Base-by-base conservation (phyloP, 805 yeast species). In the Candida maesae region DNA sequence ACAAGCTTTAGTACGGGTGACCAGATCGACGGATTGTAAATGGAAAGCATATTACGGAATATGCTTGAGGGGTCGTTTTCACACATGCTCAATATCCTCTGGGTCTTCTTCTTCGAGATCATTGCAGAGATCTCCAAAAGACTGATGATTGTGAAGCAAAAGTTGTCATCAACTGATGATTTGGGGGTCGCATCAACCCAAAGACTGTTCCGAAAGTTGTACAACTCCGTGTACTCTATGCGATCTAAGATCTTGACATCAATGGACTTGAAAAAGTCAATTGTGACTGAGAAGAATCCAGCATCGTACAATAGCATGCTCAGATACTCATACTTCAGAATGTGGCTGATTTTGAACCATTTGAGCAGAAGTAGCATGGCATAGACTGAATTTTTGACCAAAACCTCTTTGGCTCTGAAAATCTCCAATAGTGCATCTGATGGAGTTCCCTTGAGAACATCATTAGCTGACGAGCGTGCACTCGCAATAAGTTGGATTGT, bases 331-430 rank as follows among this genome's bases (percentile, higher is more conserved):
- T 73, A 81, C 59, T 91, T 90, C 47, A 90, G 59, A 2, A 88
- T 66, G 58, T 93, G 96, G 33, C 78, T 82, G 9, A 73, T 59
- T 56, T 84, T 85, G 58, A 86, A 82, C 96, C 97, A 90, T 52
- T 73, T 74, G 25, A 82, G 57, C 16, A 93, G 56, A 16, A 76
- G 51, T 10, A 65, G 51, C 1, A 87, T 41, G 2, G 79, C 71
- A 2, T 76, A 74, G 0, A 82, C 67, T 2, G 81, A 65, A 4
- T 81, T 74, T 49, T 80, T 83, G 38, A 82, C 53, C 1, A 81
- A 66, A 3, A 77, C 63, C 51, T 84, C 91, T 48, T 81, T 82
- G n/a, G 76, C 66, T 46, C 82, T 70, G 5, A 68, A 46, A 2
- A 45, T 35, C n/a, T 45, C 49, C n/a, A 35, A 14, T 9, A 44